phyloP scores from a whole-genome alignment of 2,329 filamentous ascomycete species.

The Lasiodiplodia sp. region DNA sequence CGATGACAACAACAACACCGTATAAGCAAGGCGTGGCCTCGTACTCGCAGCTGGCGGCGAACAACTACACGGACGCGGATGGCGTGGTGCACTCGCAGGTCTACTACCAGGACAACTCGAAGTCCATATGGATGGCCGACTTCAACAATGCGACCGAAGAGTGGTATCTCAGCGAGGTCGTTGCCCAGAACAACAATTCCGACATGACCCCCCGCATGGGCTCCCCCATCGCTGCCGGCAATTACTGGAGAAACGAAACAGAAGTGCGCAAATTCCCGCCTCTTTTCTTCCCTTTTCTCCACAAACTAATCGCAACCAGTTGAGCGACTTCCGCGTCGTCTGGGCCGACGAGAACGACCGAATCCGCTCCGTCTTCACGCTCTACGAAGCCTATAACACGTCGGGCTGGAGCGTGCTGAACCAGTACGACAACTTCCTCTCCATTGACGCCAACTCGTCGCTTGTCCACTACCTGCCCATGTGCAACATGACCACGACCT shows the following conservation, averaged over 20 bases:
- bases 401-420: neutral
- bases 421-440: neutral
- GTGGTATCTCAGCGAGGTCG: neutral
- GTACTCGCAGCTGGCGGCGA: neutral
- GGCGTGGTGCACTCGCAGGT: constrained; percentile 9
- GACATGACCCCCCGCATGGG: neutral
- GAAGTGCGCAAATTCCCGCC: neutral
- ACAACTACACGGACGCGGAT: constrained; percentile 6
- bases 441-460: neutral
- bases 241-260: neutral
- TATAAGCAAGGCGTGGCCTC: neutral
- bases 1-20: neutral
- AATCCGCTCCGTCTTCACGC: constrained; percentile 2
- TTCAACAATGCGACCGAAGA: neutral
- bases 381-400: neutral
- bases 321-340: constrained; percentile 12
- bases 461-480: neutral
- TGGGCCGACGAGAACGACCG: neutral
- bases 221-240: constrained; percentile 10
- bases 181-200: neutral
- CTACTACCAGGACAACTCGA: constrained; percentile 7
- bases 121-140: neutral
- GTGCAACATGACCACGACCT: constrained; percentile 8
- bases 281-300: neutral
- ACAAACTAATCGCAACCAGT: neutral